Base-by-base conservation (phyloP, 257 asterid species). In the Voacanga thouarsii region DNA sequence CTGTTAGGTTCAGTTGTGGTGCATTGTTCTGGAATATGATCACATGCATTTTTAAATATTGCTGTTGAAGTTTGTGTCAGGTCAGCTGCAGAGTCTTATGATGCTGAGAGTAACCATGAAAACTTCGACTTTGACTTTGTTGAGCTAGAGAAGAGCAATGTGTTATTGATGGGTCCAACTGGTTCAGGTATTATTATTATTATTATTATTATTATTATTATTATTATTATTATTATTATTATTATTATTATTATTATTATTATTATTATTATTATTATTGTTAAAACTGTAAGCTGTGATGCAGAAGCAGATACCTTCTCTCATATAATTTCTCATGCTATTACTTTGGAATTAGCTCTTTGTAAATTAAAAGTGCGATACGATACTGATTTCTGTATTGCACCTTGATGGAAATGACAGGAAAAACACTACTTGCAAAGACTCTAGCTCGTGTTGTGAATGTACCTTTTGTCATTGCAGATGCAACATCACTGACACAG, bases 381-480 rank as follows among this genome's bases (percentile, higher is more conserved):
- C 50, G 76, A 56, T 87, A 75, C 84, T 88, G 86, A 87, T 81
- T 80, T 84, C 41, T 70, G 72, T 79, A 49, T 80, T 78, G 83
- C 71, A 78, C 83, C 77, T 84, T 87, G 81, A 76, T 81, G 82
- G 91, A 80, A 89, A 89, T 93, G 90, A 85, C 97, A 94, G 97
- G 98, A 78, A 94, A 94, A 88, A 94, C 98, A 24, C 80, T 94
- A 87, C 98, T 94, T 83, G 98, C 98, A n/a, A 94, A 94, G 88
- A 92, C 97, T 51, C 87, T 94, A 69, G 98, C 97, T 81, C 98
- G 94, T 76, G 85, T 92, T 66, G 97, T 87, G 83, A 89, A 92
- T 81, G 98, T 94, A 79, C 97, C 98, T 82, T 91, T 92, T 75
- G 96, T 88, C 82, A 89, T 94, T 83, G 91, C 94, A 26, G 98